Percentiles rank a stretch among this genome's conserved stretches.
These are phyloP conservation scores for Lipomyces lipofer DNA, from an alignment of 805 yeast species.

Conservation along the genomic window DNA sequence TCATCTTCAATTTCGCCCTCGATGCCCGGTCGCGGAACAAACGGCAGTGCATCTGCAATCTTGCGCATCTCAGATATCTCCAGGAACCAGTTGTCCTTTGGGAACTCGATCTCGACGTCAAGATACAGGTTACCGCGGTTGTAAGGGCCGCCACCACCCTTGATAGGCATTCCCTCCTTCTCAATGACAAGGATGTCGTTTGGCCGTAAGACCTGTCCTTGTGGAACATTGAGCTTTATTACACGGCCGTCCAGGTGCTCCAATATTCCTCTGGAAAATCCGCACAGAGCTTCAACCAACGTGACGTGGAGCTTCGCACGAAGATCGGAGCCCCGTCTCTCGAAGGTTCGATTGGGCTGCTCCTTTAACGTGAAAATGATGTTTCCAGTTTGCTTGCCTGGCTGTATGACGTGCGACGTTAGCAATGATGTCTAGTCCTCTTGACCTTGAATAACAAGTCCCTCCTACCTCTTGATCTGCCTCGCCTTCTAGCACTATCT, in stretches of 20 bases:
- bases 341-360: constrained; percentile 51
- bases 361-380: constrained; percentile 63
- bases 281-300: constrained; percentile 80
- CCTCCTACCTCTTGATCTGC: constrained; percentile 61
- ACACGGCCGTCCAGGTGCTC: constrained; percentile 81
- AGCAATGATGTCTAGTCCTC: background rate
- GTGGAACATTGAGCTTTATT: constrained; percentile 57
- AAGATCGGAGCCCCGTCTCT: constrained; percentile 63
- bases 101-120: constrained; percentile 73
- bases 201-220: constrained; percentile 81
- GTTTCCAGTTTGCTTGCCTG: constrained; percentile 76
- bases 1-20: constrained; percentile 16
- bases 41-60: constrained; percentile 34
- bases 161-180: constrained; percentile 83
- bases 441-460: constrained; percentile 34
- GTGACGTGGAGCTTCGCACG: constrained; percentile 61
- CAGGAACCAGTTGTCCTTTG: constrained; percentile 78
- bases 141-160: constrained; percentile 36
- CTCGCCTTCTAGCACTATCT: constrained; percentile 61
- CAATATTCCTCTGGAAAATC: constrained; percentile 64
- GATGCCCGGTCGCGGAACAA: constrained; percentile 7
- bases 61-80: constrained; percentile 60
- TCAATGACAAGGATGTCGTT: constrained; percentile 63
- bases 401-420: too few species aligned
- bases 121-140: constrained; percentile 70